Evolutionary conservation across 352 stramenopile genomes (phyloP).

Genomic region (Pythium apleroticum): DNA sequence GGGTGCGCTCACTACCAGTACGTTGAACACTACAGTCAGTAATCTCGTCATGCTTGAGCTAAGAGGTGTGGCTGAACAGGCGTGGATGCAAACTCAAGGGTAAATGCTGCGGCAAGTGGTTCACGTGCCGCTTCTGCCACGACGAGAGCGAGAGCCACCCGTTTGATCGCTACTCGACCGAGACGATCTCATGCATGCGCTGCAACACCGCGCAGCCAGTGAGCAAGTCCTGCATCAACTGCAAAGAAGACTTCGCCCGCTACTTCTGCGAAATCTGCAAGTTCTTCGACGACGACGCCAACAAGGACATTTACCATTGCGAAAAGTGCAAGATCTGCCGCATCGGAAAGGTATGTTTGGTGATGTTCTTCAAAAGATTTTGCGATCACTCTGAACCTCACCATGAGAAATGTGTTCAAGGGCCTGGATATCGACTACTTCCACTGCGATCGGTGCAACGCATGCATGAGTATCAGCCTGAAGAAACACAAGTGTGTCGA

Average conservation of each 20-base stretch:
- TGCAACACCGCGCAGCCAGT: conserved; percentile 82
- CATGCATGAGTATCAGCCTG: conserved; percentile 93
- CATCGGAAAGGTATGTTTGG: conserved; percentile 81
- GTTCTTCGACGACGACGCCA: conserved; percentile 93
- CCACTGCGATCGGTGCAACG: conserved; percentile 98
- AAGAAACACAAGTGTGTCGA: conserved; percentile 94
- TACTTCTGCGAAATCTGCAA: conserved; percentile 97
- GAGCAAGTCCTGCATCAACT: conserved; percentile 63
- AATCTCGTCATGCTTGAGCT: background rate
- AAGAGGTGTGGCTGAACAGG: background rate
- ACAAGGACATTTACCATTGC: conserved; percentile 97
- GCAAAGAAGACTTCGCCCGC: conserved; percentile 80
- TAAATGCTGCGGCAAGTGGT: conserved; percentile 89
- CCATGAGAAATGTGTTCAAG: conserved; percentile 1
- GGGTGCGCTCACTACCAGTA: conserved; percentile 89
- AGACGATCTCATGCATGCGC: conserved; percentile 94
- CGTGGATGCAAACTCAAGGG: conserved; percentile 77
- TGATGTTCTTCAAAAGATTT: too few species aligned
- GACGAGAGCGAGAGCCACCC: conserved; percentile 84
- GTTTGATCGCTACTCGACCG: conserved; percentile 94
- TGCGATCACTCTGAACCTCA: too few species aligned
- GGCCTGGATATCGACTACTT: conserved; percentile 97
- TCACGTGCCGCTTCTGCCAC: conserved; percentile 90
- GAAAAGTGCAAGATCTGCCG: conserved; percentile 98
- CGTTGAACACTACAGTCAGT: background rate